A percentile compares a stretch with the other conserved stretches of the same genome.
These are phyloP conservation scores for Malassezia slooffiae DNA, from an alignment of 1,284 basidiomycete species.

Conservation along the genomic window DNA sequence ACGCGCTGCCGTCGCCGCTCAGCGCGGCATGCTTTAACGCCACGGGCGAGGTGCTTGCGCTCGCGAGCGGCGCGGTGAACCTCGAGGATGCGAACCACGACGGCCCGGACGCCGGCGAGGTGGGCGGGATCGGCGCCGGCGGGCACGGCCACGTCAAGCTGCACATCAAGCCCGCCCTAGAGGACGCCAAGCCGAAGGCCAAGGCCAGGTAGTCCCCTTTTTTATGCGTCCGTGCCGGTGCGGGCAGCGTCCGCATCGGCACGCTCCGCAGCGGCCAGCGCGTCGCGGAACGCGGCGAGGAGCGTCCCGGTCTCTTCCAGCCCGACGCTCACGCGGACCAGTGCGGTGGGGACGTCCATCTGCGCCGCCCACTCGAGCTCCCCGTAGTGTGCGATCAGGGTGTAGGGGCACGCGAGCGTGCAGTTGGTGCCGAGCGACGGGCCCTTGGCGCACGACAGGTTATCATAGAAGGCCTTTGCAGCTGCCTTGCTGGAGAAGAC, in stretches of 20 bases:
- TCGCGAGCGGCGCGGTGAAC: conserved; percentile 34
- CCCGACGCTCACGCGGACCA: conserved; percentile 83
- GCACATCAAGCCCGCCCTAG: conserved; percentile 17
- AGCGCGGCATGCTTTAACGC: conserved; percentile 27
- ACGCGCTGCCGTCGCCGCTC: conserved; percentile 50
- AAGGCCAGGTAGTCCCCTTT: background rate
- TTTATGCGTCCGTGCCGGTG: background rate
- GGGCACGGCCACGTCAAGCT: conserved; percentile 20
- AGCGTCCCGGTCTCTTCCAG: conserved; percentile 65
- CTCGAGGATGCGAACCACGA: conserved; percentile 15
- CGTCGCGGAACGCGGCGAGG: conserved; percentile 56
- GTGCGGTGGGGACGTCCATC: conserved; percentile 70
- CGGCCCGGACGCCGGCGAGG: conserved; percentile 12
- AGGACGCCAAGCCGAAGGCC: conserved; percentile 28
- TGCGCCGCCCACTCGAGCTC: conserved; percentile 84
- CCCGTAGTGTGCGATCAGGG: conserved; percentile 78
- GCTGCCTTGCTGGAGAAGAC: conserved; percentile 65
- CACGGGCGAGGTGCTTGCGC: conserved; percentile 22
- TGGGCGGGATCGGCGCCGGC: conserved; percentile 21
- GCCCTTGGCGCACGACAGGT: conserved; percentile 72
- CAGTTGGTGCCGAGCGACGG: conserved; percentile 93
- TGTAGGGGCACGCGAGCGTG: conserved; percentile 84
- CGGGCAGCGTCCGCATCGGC: too few species aligned
- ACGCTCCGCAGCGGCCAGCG: conserved; percentile 57
- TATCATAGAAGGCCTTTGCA: conserved; percentile 75